Conservation (phyloP, 139 green algal species). For the Micromonas pusilla region DNA sequence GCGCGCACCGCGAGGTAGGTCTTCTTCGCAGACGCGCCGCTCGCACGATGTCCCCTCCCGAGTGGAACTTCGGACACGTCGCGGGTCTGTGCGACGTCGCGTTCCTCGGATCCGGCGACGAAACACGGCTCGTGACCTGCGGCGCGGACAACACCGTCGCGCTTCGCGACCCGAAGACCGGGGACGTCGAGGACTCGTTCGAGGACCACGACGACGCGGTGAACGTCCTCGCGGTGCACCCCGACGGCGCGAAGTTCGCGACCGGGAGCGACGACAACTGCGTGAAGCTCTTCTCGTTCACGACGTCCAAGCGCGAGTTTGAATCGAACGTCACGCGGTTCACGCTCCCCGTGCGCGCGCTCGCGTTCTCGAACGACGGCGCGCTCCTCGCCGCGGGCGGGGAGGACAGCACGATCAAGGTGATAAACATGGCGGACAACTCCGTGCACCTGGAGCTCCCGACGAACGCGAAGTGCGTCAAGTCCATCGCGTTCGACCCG, state of each 20-base stretch:
- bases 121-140: conserved; percentile 28
- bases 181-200: conserved; percentile 28
- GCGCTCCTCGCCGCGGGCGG: conserved; percentile 57
- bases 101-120: neutral
- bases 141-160: conserved; percentile 40
- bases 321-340: conserved; percentile 61
- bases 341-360: conserved; percentile 50
- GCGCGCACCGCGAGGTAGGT: too few species aligned
- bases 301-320: conserved; percentile 32
- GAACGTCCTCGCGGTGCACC: conserved; percentile 32
- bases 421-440: conserved; percentile 54
- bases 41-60: neutral
- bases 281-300: conserved; percentile 48
- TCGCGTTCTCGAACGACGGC: conserved; percentile 60
- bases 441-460: conserved; percentile 42
- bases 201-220: conserved; percentile 23
- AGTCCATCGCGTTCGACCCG: conserved; percentile 71
- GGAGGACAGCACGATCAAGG: conserved; percentile 69
- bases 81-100: neutral
- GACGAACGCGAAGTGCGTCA: conserved; percentile 38
- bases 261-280: conserved; percentile 43
- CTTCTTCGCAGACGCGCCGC: neutral
- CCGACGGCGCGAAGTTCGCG: conserved; percentile 35
- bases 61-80: conserved; percentile 18
- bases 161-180: conserved; percentile 14